These are phyloP conservation scores for Coriolopsis trogii DNA, from an alignment of 1,284 basidiomycete genomes.

Conservation along the genomic window DNA sequence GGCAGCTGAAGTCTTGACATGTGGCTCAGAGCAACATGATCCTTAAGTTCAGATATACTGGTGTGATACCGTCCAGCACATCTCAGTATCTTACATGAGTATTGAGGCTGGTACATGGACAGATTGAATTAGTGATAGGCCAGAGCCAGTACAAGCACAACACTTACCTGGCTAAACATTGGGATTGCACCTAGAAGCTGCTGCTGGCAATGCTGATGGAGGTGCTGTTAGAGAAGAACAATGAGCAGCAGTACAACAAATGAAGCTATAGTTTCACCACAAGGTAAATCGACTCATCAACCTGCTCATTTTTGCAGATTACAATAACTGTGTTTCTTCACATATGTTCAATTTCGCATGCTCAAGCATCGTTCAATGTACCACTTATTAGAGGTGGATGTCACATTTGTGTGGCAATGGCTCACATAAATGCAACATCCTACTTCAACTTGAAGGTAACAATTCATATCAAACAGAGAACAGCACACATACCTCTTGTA, in stretches of 20 bases:
- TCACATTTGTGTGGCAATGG: no score
- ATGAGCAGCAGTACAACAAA: no score
- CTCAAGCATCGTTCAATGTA: no score
- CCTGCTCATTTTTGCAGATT: no score
- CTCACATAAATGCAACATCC: no score
- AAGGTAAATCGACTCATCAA: no score
- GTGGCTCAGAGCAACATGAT: slow-evolving; percentile 27
- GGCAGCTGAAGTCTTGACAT: slow-evolving; percentile 21
- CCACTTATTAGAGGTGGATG: no score
- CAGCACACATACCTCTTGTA: slow-evolving; percentile 22
- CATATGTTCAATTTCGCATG: no score
- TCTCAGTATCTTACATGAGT: slow-evolving; percentile 19
- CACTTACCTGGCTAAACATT: slow-evolving; percentile 1
- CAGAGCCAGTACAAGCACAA: no score
- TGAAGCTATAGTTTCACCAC: no score
- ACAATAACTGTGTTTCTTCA: no score
- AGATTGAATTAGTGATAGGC: neutral
- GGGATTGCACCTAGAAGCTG: neutral
- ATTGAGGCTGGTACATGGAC: no score
- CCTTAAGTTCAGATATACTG: slow-evolving; percentile 17
- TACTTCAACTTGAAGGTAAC: neutral
- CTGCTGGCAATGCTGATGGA: slow-evolving; percentile 11
- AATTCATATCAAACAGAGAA: neutral
- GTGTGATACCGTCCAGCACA: slow-evolving; percentile 25
- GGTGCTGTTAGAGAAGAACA: slow-evolving; percentile 12